Evolutionary conservation across 352 stramenopile species (phyloP).

Genomic region (Aphanomyces stellatus): DNA sequence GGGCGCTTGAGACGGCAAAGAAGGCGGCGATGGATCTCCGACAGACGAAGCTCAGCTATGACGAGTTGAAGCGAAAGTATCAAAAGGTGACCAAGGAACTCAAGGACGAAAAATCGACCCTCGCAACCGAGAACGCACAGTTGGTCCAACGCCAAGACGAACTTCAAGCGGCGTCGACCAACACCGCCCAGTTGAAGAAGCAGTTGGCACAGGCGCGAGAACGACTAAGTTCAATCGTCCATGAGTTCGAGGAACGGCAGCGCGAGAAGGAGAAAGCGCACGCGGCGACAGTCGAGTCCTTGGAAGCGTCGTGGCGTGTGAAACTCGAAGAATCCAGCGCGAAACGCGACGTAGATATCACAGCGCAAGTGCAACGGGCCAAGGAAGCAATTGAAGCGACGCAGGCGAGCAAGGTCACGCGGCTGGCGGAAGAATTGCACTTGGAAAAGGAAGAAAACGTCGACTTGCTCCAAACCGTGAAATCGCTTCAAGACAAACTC

Average conservation of each 20-base stretch:
- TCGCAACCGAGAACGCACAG: slow-evolving; percentile 14
- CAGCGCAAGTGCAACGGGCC: neutral
- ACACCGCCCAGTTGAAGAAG: slow-evolving; percentile 13
- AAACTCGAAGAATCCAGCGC: neutral
- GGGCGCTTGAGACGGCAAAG: slow-evolving; percentile 1
- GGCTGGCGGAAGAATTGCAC: slow-evolving; percentile 14
- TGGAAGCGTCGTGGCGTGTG: neutral
- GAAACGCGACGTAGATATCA: neutral
- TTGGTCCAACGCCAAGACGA: slow-evolving; percentile 13
- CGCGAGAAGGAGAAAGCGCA: neutral
- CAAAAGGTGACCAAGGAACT: slow-evolving; percentile 16
- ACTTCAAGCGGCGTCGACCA: neutral
- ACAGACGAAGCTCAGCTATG: neutral
- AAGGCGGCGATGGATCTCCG: slow-evolving; percentile 9
- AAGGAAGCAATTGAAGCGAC: neutral
- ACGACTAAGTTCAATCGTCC: neutral
- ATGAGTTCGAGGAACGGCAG: neutral
- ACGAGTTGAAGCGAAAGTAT: slow-evolving; percentile 13
- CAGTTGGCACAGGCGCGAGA: slow-evolving; percentile 16
- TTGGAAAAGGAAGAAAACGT: slow-evolving; percentile 21
- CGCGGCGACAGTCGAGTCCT: neutral
- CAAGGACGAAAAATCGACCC: slow-evolving; percentile 10
- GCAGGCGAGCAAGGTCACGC: neutral
- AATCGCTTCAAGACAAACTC: slow-evolving; percentile 19
- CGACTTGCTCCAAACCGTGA: slow-evolving; percentile 19